Evolutionary conservation across 495 filamentous ascomycete species (phyloP).

Genomic region (Penicillium herquei): DNA sequence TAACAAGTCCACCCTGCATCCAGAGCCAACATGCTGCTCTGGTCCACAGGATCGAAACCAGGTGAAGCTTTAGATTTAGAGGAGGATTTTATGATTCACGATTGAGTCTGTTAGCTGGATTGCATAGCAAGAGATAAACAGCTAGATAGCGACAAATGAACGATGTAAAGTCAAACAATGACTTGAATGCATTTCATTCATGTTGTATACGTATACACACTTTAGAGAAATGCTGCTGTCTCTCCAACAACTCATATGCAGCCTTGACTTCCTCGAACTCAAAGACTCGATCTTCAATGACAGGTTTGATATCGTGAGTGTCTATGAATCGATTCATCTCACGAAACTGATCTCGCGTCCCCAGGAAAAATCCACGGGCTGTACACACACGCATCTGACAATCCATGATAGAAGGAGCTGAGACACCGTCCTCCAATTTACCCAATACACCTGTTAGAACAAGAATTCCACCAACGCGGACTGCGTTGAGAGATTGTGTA

Average conservation of each 20-base stretch:
- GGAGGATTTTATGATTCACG: not conserved
- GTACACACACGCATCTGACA: conserved; percentile 56
- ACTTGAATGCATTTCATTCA: no score
- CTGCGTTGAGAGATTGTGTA: not conserved
- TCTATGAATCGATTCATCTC: not conserved
- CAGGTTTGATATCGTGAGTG: not conserved
- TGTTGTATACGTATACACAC: not conserved
- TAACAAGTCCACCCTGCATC: conserved; percentile 39
- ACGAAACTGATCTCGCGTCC: not conserved
- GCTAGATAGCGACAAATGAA: no score
- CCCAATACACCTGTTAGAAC: not conserved
- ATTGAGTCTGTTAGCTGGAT: not conserved
- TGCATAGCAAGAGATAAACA: no score
- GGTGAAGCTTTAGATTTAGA: conserved; percentile 28
- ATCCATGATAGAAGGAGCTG: not conserved
- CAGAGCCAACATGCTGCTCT: conserved; percentile 35
- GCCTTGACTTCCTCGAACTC: not conserved
- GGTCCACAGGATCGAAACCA: conserved; percentile 25
- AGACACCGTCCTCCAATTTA: not conserved
- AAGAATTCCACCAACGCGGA: not conserved
- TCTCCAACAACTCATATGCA: not conserved
- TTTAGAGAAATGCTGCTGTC: not conserved
- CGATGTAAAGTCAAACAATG: no score
- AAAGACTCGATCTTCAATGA: not conserved
- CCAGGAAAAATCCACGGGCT: conserved; percentile 69